These are phyloP conservation scores for Aspergillus sp. DNA, from an alignment of 2,329 filamentous ascomycete genomes.

Conservation along the genomic window DNA sequence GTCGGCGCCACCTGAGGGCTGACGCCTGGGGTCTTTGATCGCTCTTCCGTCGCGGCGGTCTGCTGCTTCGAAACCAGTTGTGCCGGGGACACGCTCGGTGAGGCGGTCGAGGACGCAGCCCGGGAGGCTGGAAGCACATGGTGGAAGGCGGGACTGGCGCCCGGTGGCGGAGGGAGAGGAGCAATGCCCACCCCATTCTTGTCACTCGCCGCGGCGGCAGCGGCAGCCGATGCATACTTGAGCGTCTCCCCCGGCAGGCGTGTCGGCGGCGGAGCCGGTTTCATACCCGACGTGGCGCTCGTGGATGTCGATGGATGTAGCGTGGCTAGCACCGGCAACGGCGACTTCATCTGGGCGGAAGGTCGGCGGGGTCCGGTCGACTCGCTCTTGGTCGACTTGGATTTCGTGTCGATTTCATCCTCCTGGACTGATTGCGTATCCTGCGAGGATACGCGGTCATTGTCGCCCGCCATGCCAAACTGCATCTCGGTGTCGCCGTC, in stretches of 20 bases:
- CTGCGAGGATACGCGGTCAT: slow-evolving; percentile 89
- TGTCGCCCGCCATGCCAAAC: slow-evolving; percentile 76
- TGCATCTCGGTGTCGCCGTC: slow-evolving; percentile 81
- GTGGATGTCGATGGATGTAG: slow-evolving; percentile 63
- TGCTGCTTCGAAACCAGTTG: slow-evolving; percentile 46
- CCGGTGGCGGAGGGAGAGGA: slow-evolving; percentile 86
- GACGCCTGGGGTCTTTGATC: slow-evolving; percentile 54
- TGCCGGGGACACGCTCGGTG: slow-evolving; percentile 51
- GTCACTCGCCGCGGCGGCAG: slow-evolving; percentile 86
- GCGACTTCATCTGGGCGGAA: slow-evolving; percentile 91
- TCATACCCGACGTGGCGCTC: slow-evolving; percentile 67
- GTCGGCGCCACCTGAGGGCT: slow-evolving; percentile 46
- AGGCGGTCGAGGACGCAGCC: slow-evolving; percentile 58
- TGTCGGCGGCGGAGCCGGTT: slow-evolving; percentile 82
- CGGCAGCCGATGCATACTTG: slow-evolving; percentile 95
- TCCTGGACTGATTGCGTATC: slow-evolving; percentile 91
- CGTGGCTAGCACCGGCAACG: slow-evolving; percentile 86
- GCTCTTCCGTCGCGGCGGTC: slow-evolving; percentile 41
- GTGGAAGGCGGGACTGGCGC: slow-evolving; percentile 53
- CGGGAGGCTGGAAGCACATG: slow-evolving; percentile 47
- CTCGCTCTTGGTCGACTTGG: slow-evolving; percentile 56
- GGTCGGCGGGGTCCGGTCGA: slow-evolving; percentile 63
- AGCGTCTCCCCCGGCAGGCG: slow-evolving; percentile 84
- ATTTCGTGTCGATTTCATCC: slow-evolving; percentile 67
- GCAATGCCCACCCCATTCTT: slow-evolving; percentile 87